These are phyloP conservation scores for Volvariella volvacea DNA, from an alignment of 1,284 basidiomycete species.

Conservation along the genomic window DNA sequence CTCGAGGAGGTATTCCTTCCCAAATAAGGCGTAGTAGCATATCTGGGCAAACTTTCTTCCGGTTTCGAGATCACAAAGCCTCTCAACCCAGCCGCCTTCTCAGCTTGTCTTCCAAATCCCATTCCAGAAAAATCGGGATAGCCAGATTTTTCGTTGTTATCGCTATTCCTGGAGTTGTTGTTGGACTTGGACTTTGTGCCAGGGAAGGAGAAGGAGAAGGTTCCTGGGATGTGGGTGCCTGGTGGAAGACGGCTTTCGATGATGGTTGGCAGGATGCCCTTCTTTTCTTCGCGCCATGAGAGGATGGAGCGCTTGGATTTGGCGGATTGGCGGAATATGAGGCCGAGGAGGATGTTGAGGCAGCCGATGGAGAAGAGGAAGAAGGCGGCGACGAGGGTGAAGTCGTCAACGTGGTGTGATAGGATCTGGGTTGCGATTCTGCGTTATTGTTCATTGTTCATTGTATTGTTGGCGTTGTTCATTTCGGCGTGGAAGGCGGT, in stretches of 20 bases:
- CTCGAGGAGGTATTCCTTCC: slow-evolving; percentile 14
- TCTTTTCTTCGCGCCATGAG: slow-evolving; percentile 56
- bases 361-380: slow-evolving; percentile 82
- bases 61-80: slow-evolving; percentile 48
- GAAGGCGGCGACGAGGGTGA: slow-evolving; percentile 80
- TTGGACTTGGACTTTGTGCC: slow-evolving; percentile 16
- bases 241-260: slow-evolving; percentile 31
- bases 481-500: not conserved
- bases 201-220: slow-evolving; percentile 29
- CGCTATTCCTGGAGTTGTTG: slow-evolving; percentile 18
- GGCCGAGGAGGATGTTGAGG: slow-evolving; percentile 73
- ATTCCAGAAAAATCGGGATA: slow-evolving; percentile 31
- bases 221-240: slow-evolving; percentile 28
- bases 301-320: slow-evolving; percentile 61
- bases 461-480: no score
- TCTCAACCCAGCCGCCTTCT: slow-evolving; percentile 61
- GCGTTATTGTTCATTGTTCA: slow-evolving; percentile 2
- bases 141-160: slow-evolving; percentile 9
- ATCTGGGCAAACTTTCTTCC: slow-evolving; percentile 51
- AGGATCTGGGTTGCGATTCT: slow-evolving; percentile 75
- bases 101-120: slow-evolving; percentile 74
- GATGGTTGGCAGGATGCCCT: slow-evolving; percentile 49
- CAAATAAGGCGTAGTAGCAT: slow-evolving; percentile 27
- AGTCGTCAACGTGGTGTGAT: slow-evolving; percentile 72
- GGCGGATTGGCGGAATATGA: slow-evolving; percentile 61